Evolutionary conservation across 2,329 filamentous ascomycete genomes (phyloP), one percentile per base, ranked within the genome.

Genomic region (Aureobasidium zeae): DNA sequence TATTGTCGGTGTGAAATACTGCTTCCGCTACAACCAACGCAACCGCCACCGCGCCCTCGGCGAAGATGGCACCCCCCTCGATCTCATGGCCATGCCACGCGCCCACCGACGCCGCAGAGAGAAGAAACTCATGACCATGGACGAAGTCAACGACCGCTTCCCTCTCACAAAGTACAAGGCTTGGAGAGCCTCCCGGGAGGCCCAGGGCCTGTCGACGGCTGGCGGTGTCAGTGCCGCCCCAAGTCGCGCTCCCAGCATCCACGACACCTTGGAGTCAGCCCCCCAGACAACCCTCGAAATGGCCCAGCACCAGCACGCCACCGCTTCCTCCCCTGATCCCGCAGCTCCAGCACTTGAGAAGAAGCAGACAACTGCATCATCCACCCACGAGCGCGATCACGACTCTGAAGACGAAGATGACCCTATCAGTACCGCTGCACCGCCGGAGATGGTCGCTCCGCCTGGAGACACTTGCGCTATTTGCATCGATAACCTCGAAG

Each of bases 61-160:
- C 55, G 84, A 88, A 53, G 83, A 84, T 60, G 66, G 66, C 49
- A 88, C 95, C 50, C 85, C 83, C 12, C 93, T 98, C 57, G 87
- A 87, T 50, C 70, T 98, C 51, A 77, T 88, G 47, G 76, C 81
- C 46, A 87, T 96, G 75, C 85, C 86, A 46, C 70, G 86, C 48
- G 82, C 86, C 38, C 88, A 91, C 61, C 78, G 91, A 46, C 77
- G 89, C 57, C 77, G 89, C 52, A 79, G 88, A 48, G 91, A 98
- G 65, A 98, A 98, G 78, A 98, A 95, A 63, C 66, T 98, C 53
- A 96, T 98, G 91, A 85, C 84, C 2, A 95, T 96, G 80, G 91
- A 98, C 49, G 91, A 98, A 65, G 91, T 98, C 50, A 96, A 98
- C 60, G 87, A 93, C 53, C 86, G 93, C 54, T 98, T 98, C 56